phyloP scores from a whole-genome alignment of 805 yeast genomes.

The Yarrowia sp. region DNA sequence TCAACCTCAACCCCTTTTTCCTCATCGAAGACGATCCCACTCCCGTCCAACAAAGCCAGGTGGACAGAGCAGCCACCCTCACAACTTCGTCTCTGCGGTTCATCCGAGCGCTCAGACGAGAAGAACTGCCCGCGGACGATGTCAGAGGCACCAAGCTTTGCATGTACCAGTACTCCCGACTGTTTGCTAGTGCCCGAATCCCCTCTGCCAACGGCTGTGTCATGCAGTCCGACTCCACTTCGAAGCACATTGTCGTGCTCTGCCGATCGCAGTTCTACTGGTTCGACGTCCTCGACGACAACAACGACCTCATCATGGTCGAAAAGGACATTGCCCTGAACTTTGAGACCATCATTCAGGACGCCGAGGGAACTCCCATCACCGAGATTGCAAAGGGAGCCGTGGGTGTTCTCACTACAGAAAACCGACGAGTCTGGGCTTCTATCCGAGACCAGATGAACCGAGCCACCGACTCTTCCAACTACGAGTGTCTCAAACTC shows the following conservation, averaged over 20 bases:
- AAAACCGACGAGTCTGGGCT: constrained; percentile 89
- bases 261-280: constrained; percentile 90
- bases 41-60: constrained; percentile 62
- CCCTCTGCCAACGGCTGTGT: constrained; percentile 85
- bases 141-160: constrained; percentile 69
- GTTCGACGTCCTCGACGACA: constrained; percentile 86
- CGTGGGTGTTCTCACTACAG: constrained; percentile 89
- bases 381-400: constrained; percentile 75
- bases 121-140: constrained; percentile 74
- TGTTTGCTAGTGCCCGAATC: constrained; percentile 87
- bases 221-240: constrained; percentile 77
- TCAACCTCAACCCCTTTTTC: constrained; percentile 89
- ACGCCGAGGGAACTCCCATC: constrained; percentile 60
- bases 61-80: constrained; percentile 80
- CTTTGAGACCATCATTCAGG: constrained; percentile 76
- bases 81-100: constrained; percentile 80
- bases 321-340: constrained; percentile 79
- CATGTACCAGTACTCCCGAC: constrained; percentile 89
- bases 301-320: constrained; percentile 72
- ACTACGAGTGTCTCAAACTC: constrained; percentile 72
- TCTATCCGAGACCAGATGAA: constrained; percentile 63
- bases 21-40: constrained; percentile 92
- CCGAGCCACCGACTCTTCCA: constrained; percentile 53
- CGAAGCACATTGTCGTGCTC: constrained; percentile 82
- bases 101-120: constrained; percentile 76